Evolutionary conservation across 73 alveolate species (phyloP).

Genomic region (Stentor coeruleus): DNA sequence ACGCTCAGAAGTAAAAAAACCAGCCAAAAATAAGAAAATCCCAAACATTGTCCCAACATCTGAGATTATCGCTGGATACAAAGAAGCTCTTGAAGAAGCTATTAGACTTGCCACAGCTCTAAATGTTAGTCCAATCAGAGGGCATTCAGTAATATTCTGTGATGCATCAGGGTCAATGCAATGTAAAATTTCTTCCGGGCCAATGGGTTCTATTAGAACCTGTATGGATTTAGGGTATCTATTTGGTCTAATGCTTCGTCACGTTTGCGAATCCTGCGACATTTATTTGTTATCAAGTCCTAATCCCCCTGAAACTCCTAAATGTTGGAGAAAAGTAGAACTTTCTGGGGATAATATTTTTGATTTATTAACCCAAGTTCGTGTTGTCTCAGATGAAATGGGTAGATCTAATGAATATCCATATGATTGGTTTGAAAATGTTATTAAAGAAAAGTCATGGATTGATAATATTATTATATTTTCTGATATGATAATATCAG

Average conservation of each 20-base stretch:
- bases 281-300: background rate
- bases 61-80: constrained; percentile 13
- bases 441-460: background rate
- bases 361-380: background rate
- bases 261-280: background rate
- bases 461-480: background rate
- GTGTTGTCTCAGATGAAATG: background rate
- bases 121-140: background rate
- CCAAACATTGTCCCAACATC: background rate
- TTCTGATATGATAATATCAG: constrained; percentile 4
- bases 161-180: constrained; percentile 25
- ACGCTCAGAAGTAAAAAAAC: too few species aligned
- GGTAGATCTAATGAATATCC: background rate
- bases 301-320: constrained; percentile 13
- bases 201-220: background rate
- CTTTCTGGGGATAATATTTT: background rate
- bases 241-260: background rate
- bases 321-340: background rate
- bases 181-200: background rate
- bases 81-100: background rate
- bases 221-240: background rate
- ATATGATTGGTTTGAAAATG: background rate
- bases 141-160: constrained; percentile 21
- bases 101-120: constrained; percentile 1
- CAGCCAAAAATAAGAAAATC: background rate